A percentile compares a stretch with the other conserved stretches of the same genome.
These are phyloP conservation scores for Myotisia sp. DNA, from an alignment of 2,329 filamentous ascomycete species.

Conservation along the genomic window DNA sequence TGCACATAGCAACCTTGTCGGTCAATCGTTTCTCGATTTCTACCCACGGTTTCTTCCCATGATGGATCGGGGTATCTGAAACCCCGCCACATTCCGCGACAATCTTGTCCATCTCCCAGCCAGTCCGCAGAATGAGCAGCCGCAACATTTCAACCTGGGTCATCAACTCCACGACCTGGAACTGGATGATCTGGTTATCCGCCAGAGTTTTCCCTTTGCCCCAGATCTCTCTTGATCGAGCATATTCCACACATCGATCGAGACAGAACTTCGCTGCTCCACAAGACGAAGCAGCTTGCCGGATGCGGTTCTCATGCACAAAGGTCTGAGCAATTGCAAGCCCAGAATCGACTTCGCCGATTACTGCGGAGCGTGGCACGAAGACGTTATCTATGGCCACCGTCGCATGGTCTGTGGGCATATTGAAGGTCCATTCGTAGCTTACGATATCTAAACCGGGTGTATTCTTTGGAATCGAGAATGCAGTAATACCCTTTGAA, in stretches of 20 bases:
- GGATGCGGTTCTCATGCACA: constrained; percentile 51
- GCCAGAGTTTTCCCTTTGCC: constrained; percentile 37
- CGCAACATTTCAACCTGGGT: constrained; percentile 50
- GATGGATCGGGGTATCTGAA: constrained; percentile 5
- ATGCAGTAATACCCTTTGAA: constrained; percentile 45
- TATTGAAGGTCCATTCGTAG: constrained; percentile 53
- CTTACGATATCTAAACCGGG: constrained; percentile 41
- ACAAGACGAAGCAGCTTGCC: constrained; percentile 48
- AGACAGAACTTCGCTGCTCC: constrained; percentile 48
- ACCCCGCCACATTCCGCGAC: constrained; percentile 20
- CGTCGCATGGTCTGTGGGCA: constrained; percentile 53
- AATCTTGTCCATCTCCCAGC: constrained; percentile 44
- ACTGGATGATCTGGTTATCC: constrained; percentile 49
- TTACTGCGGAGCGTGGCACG: constrained; percentile 39
- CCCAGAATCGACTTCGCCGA: constrained; percentile 41
- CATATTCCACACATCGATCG: constrained; percentile 43
- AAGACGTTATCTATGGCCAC: constrained; percentile 43
- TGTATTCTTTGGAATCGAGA: constrained; percentile 42
- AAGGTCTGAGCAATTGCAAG: constrained; percentile 50
- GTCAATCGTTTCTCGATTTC: constrained; percentile 46
- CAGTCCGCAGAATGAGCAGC: constrained; percentile 47
- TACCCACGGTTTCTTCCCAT: constrained; percentile 27
- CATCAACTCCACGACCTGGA: constrained; percentile 47
- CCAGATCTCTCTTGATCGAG: constrained; percentile 41
- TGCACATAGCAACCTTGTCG: constrained; percentile 51